Percentiles rank a stretch among this genome's conserved stretches.
Conservation (phyloP, 2,329 filamentous ascomycete genomes). For the Aspergillus proliferans region DNA sequence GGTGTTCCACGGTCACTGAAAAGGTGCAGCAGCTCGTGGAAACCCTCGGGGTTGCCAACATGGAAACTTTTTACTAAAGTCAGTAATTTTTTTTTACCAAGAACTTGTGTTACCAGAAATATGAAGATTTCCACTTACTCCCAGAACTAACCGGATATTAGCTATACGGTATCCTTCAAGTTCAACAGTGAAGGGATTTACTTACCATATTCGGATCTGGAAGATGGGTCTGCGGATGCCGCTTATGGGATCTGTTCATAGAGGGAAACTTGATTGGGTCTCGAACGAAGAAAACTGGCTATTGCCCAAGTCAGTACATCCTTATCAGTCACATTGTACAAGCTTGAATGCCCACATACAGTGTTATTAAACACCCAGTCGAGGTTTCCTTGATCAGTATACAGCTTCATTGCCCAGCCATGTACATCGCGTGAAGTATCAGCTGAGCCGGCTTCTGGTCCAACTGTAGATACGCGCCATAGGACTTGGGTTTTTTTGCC, state of each 20-base stretch:
- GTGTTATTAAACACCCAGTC: conserved; percentile 41
- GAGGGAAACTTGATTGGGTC: conserved; percentile 66
- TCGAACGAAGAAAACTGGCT: conserved; percentile 62
- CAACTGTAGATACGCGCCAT: no score
- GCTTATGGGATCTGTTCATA: conserved; percentile 65
- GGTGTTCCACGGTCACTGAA: conserved; percentile 61
- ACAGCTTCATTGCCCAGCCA: no score
- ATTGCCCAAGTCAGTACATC: neutral
- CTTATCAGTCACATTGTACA: no score
- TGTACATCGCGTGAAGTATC: no score
- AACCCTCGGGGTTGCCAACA: conserved; percentile 52
- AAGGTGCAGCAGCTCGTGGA: conserved; percentile 56
- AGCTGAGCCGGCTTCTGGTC: no score
- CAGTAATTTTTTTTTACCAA: neutral
- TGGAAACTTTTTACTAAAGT: conserved; percentile 31
- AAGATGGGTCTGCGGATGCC: conserved; percentile 37
- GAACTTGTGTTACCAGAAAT: neutral
- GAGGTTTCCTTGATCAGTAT: conserved; percentile 39
- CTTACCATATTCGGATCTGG: conserved; percentile 24
- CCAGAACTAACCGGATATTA: conserved; percentile 16
- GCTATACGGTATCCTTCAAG: neutral
- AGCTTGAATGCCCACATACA: neutral
- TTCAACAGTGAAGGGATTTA: neutral
- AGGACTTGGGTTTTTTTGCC: no score
- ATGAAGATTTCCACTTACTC: conserved; percentile 14